Conservation (phyloP, 306 rosid genomes). For the Prunus campanulata region DNA sequence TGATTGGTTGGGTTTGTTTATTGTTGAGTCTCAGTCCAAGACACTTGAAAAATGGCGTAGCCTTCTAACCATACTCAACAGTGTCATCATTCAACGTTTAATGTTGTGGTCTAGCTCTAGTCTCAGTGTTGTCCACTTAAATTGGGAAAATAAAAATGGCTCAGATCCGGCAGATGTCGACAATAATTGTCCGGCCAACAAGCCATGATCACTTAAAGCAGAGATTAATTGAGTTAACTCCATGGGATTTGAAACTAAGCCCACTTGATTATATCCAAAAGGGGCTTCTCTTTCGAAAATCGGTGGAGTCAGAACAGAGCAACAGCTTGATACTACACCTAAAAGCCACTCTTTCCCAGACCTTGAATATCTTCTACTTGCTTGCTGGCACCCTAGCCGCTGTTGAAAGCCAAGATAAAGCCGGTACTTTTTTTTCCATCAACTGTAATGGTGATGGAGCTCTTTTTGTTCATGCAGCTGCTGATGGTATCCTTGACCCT, state of each 20-base stretch:
- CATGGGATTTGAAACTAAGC: conserved; percentile 31
- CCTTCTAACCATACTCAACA: too few species aligned
- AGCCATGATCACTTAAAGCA: background rate
- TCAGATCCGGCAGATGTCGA: background rate
- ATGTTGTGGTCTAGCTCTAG: too few species aligned
- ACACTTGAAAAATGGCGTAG: too few species aligned
- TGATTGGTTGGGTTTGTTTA: too few species aligned
- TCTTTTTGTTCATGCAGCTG: conserved; percentile 1
- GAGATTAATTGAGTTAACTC: background rate
- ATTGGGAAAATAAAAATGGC: too few species aligned
- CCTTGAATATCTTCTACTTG: background rate
- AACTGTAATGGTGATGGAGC: conserved; percentile 25
- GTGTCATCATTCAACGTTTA: too few species aligned
- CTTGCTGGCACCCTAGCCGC: conserved; percentile 4
- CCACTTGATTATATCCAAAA: background rate
- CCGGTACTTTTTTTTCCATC: conserved; percentile 15
- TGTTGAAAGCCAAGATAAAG: background rate
- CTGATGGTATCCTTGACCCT: conserved; percentile 1
- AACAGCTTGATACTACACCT: conserved; percentile 2
- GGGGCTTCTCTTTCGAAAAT: conserved; percentile 26
- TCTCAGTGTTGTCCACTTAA: too few species aligned
- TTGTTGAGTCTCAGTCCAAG: too few species aligned
- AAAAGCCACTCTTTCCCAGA: conserved; percentile 9
- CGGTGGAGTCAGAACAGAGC: background rate
- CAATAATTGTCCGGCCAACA: background rate